Percentiles rank a stretch among this genome's conserved stretches.
phyloP scores from a whole-genome alignment of 2,329 filamentous ascomycete genomes.

The Cryphonectria radicalis region DNA sequence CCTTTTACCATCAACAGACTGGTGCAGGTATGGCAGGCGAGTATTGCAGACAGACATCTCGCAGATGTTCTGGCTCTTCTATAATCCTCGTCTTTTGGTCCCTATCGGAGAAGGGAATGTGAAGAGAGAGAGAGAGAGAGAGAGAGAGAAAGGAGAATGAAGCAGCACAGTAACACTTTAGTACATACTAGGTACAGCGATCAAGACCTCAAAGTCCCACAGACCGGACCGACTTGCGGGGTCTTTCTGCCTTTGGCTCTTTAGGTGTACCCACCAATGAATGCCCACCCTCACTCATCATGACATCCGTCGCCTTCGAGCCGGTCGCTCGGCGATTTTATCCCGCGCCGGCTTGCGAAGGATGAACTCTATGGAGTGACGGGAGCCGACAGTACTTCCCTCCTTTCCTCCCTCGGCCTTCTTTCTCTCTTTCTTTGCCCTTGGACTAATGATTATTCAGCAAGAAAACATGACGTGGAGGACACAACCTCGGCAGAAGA shows the following conservation, averaged over 20 bases:
- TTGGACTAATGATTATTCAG: not conserved
- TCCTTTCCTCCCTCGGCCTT: not conserved
- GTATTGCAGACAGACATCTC: not conserved
- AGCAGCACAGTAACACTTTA: not conserved
- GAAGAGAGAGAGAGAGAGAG: not conserved
- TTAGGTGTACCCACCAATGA: not conserved
- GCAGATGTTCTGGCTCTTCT: not conserved
- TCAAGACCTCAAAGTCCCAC: not conserved
- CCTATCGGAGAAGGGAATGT: not conserved
- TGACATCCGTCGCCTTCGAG: not conserved
- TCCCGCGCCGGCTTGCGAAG: not conserved
- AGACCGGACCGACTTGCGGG: slow-evolving; percentile 2
- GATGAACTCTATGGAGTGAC: not conserved
- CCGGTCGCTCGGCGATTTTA: not conserved
- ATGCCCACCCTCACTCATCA: not conserved
- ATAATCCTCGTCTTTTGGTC: not conserved
- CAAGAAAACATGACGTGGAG: not conserved
- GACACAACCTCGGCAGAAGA: not conserved
- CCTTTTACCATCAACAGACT: not conserved
- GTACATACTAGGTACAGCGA: not conserved
- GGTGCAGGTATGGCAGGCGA: not conserved
- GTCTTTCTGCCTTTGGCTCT: not conserved
- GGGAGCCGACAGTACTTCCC: not conserved
- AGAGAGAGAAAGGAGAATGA: not conserved
- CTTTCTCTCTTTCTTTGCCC: not conserved